Base-by-base conservation (phyloP, 768 basidiomycete species). In the Trametes punicea region DNA sequence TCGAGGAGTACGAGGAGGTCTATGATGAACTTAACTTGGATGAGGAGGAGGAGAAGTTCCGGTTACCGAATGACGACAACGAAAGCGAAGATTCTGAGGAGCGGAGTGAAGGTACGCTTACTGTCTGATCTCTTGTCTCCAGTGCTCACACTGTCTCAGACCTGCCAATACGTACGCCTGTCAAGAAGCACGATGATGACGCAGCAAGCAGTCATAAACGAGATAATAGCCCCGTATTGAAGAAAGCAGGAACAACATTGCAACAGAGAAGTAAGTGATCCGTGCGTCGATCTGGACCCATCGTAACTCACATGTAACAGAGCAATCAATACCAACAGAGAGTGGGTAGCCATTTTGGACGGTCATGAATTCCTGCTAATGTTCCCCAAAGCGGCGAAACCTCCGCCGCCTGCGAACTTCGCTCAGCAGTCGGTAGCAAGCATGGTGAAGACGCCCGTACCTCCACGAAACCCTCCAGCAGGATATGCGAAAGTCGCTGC, bases 21-120 rank as follows among this genome's bases (percentile, higher is more conserved):
- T 99, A 99, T 66, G 97, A 98, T 64, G 97, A 98, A 15, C 90
- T 99, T 59, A 91, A 91, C 65, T 87, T 99, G 42, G 91, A 97
- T 64, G 96, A 97, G 67, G 93, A 97, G 70, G 96, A 98, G 67
- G 93, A 93, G 75, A 88, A 90, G 67, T 93, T 94, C 67, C 89
- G 90, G 52, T 76, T 90, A 39, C 81, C 81, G 51, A 76, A 70
- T 56, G 84, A 85, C 48, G 84, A 93, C 15, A 85, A 83, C 45
- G 84, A 89, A 9, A 87, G 82, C 51, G 90, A 93, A 59, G 88
- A 87, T 34, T 91, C 87, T 29, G 80, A 93, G 69, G 74, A 78
- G 62, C 76, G 75, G 46, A 86, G 88, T 60, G 90, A 92, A 80
- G 87, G 90, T 84, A 68, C 46, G 67, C 61, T 8, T n/a, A 38